These are phyloP conservation scores for Ganoderma sp. DNA, from an alignment of 1,284 basidiomycete genomes.

Conservation along the genomic window DNA sequence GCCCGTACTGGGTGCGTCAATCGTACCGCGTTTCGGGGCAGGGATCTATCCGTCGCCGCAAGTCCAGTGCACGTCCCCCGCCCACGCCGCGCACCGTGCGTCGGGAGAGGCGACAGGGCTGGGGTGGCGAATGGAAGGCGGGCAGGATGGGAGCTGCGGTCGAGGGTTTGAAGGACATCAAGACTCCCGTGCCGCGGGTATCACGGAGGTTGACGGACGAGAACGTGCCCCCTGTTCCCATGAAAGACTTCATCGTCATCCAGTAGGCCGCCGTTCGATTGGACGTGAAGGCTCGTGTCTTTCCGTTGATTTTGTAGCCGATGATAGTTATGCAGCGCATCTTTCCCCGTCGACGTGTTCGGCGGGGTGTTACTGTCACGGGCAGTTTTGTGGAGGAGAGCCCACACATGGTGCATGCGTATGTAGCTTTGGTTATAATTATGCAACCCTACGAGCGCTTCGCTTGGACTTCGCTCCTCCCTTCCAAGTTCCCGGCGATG, in stretches of 20 bases:
- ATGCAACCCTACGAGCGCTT: background rate
- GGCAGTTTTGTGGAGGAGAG: too few relatives aligned
- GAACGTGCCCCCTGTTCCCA: background rate
- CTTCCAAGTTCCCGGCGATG: background rate
- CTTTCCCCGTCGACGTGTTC: background rate
- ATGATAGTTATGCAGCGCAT: background rate
- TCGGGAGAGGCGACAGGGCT: conserved; percentile 39
- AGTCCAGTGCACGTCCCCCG: conserved; percentile 20
- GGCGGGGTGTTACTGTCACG: background rate
- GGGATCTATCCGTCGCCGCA: conserved; percentile 17
- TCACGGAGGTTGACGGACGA: background rate
- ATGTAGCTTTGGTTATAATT: background rate
- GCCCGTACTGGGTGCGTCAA: conserved; percentile 41
- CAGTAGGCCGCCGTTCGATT: background rate
- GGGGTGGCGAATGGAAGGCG: conserved; percentile 39
- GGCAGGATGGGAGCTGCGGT: conserved; percentile 34
- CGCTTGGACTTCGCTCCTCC: background rate
- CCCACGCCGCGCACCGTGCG: conserved; percentile 38
- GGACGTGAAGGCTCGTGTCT: background rate
- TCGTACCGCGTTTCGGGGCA: conserved; percentile 23
- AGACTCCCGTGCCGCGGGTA: conserved; percentile 14
- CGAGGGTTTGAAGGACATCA: conserved; percentile 34
- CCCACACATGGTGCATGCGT: background rate
- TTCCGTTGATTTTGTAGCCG: background rate
- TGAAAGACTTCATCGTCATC: background rate